Evolutionary conservation across 2,329 filamentous ascomycete genomes (phyloP).

Genomic region (Trichoderma polysporum): DNA sequence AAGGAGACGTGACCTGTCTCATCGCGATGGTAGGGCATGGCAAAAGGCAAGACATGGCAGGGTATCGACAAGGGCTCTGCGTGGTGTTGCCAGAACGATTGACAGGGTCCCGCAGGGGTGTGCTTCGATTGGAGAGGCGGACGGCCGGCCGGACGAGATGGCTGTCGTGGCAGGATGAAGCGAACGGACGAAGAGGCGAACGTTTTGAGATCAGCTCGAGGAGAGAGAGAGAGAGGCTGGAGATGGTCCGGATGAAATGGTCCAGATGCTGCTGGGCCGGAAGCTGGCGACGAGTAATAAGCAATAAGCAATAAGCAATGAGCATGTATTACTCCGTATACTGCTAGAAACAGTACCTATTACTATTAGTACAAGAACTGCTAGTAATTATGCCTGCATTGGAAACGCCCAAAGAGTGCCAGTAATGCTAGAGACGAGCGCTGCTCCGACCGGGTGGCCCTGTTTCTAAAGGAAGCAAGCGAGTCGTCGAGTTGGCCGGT

Average conservation of each 20-base stretch:
- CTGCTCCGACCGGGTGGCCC: not conserved
- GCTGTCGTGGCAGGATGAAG: not conserved
- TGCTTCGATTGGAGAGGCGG: not conserved
- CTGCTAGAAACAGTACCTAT: too few relatives aligned
- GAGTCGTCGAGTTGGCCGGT: too few relatives aligned
- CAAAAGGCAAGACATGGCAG: conserved; percentile 18
- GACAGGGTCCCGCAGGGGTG: conserved; percentile 1
- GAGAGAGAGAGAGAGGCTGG: not conserved
- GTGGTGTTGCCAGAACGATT: conserved; percentile 13
- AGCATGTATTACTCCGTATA: too few relatives aligned
- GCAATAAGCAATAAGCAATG: not conserved
- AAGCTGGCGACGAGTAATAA: not conserved
- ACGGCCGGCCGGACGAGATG: not conserved
- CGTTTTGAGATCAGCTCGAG: not conserved
- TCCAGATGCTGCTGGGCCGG: not conserved
- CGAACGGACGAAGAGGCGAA: not conserved
- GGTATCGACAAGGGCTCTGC: conserved; percentile 1
- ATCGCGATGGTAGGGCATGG: conserved; percentile 15
- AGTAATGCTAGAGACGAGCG: too few relatives aligned
- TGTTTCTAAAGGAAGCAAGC: not conserved
- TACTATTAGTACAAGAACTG: too few relatives aligned
- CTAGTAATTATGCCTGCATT: too few relatives aligned
- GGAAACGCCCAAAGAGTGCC: too few relatives aligned
- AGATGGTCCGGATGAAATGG: not conserved
- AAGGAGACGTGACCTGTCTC: conserved; percentile 7